Evolutionary conservation across 2,329 filamentous ascomycete species (phyloP), one percentile per base, ranked within the genome.

Genomic region (Triangularia setosa): DNA sequence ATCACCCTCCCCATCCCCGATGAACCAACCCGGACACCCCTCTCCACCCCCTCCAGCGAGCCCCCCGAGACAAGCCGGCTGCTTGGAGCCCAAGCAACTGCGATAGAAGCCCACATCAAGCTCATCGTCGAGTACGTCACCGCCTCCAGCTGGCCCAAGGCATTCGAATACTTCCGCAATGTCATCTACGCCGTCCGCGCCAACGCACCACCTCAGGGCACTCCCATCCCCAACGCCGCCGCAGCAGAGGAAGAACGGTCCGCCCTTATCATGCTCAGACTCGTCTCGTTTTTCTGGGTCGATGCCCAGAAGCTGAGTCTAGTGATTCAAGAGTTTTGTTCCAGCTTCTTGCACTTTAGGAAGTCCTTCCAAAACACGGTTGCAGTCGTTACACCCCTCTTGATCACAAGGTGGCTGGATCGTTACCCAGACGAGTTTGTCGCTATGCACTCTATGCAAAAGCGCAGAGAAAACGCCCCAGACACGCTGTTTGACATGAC

Each of bases 401-500:
- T 90, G 60, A 87, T 90, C 62, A 83, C 81, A 30, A 79, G 86
- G 67, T 90, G 88, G 88, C 81, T 90, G 35, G 86, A 89, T 69
- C 82, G 86, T 9, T 85, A 84, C 68, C 87, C 88, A 1, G 75
- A 81, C 35, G 87, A 90, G 73, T 90, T 90, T 72, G 83, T 89
- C 56, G 80, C 83, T 64, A 77, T 90, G 64, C 88, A 90, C 73
- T 81, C 81, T 16, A 79, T 81, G 64, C 84, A 85, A 67, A 85
- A 81, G 70, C 82, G 85, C 70, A 79, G 90, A n/a, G 87, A 90
- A 69, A 85, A 83, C 57, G 85, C 84, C 9, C 83, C 86, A 4
- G 88, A 90, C 71, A 89, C 86, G 0, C 78, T 90, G 24, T 90
- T 90, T 71, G 88, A 90, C 70, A 90, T 90, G 85, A 83, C 85